These are phyloP conservation scores for Rhodomyrtus psidioides DNA, from an alignment of 441 rosid species.

Conservation along the genomic window DNA sequence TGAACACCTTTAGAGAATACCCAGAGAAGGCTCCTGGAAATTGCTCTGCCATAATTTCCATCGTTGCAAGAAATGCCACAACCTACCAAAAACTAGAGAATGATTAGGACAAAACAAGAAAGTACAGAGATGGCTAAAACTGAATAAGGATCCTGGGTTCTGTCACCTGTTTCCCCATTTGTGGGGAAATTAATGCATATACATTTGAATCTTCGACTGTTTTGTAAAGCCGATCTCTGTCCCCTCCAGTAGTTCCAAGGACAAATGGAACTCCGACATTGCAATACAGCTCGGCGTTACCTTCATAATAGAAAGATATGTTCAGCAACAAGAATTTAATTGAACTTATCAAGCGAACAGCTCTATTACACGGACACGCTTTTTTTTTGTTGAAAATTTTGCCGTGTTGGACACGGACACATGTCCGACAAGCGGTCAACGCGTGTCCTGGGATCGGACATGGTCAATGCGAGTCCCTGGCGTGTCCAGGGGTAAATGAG, in stretches of 20 bases:
- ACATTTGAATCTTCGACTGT: slow-evolving; percentile 47
- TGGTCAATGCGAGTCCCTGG: too few relatives aligned
- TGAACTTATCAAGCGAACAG: neutral
- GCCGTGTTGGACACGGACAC: too few relatives aligned
- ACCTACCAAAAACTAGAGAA: slow-evolving; percentile 35
- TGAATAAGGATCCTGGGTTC: neutral
- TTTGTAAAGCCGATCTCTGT: slow-evolving; percentile 45
- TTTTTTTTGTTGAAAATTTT: too few relatives aligned
- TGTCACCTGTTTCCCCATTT: slow-evolving; percentile 78
- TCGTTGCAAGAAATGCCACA: slow-evolving; percentile 90
- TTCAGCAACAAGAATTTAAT: neutral
- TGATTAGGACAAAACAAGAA: neutral
- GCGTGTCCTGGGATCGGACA: too few relatives aligned
- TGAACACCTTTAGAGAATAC: slow-evolving; percentile 63
- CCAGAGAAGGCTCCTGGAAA: slow-evolving; percentile 88
- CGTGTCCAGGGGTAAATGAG: too few relatives aligned
- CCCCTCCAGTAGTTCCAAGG: slow-evolving; percentile 90
- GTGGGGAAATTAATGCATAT: slow-evolving; percentile 82
- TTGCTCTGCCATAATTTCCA: slow-evolving; percentile 89
- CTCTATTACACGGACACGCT: too few relatives aligned
- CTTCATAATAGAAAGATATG: slow-evolving; percentile 20
- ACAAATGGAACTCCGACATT: slow-evolving; percentile 90
- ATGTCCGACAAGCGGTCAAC: too few relatives aligned
- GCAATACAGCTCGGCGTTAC: slow-evolving; percentile 63
- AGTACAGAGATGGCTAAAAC: neutral